Conservation (phyloP, 2,329 filamentous ascomycete species). For the Pseudomassariella vexata region DNA sequence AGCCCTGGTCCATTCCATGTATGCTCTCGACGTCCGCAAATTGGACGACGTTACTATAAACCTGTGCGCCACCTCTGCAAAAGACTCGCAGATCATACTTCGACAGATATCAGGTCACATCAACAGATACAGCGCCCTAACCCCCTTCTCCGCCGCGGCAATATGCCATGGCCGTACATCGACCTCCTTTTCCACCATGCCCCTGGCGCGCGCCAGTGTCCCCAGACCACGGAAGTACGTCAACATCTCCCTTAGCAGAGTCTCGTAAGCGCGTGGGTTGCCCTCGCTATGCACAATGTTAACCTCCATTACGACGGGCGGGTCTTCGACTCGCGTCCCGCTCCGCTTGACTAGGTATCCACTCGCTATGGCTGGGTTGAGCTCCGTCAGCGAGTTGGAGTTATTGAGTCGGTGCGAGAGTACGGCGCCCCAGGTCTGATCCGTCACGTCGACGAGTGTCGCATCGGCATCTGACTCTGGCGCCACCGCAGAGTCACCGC, state of each 20-base stretch:
- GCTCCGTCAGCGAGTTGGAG: slow-evolving; percentile 47
- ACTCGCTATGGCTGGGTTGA: slow-evolving; percentile 53
- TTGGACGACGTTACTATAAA: too few relatives aligned
- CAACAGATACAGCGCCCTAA: slow-evolving; percentile 57
- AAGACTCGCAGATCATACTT: too few relatives aligned
- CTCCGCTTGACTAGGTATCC: slow-evolving; percentile 63
- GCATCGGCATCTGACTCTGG: slow-evolving; percentile 54
- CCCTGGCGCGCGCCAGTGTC: slow-evolving; percentile 62
- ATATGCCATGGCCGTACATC: slow-evolving; percentile 75
- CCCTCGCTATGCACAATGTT: slow-evolving; percentile 56
- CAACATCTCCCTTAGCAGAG: slow-evolving; percentile 64
- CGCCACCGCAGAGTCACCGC: slow-evolving; percentile 26
- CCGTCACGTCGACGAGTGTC: slow-evolving; percentile 64
- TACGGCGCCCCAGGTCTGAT: slow-evolving; percentile 72
- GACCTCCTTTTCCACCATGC: slow-evolving; percentile 50
- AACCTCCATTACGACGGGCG: slow-evolving; percentile 56
- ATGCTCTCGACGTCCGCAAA: too few relatives aligned
- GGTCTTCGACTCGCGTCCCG: slow-evolving; percentile 49
- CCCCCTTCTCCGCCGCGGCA: slow-evolving; percentile 63
- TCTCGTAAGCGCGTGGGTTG: slow-evolving; percentile 51
- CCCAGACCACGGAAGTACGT: slow-evolving; percentile 63
- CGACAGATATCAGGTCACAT: too few relatives aligned
- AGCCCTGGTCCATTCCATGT: too few relatives aligned
- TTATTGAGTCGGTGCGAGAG: slow-evolving; percentile 61
- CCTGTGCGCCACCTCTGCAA: slow-evolving; percentile 9